These are phyloP conservation scores for Bipolaris cookei DNA, from an alignment of 2,329 filamentous ascomycete genomes.

Conservation along the genomic window DNA sequence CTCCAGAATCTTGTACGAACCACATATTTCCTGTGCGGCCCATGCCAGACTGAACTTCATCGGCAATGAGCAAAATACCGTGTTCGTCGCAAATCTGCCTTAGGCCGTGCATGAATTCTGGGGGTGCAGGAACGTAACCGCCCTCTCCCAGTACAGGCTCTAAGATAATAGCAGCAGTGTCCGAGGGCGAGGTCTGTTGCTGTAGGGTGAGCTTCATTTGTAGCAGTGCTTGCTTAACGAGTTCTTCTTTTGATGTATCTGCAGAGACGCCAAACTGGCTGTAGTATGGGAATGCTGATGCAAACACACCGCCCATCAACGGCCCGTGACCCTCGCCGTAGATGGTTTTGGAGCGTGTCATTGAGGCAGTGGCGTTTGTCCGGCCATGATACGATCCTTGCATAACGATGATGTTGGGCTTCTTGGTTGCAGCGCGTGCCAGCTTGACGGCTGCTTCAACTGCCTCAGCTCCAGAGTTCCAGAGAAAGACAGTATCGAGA, in stretches of 20 bases:
- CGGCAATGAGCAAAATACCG: slow-evolving; percentile 52
- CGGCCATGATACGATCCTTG: slow-evolving; percentile 42
- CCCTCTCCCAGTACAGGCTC: slow-evolving; percentile 40
- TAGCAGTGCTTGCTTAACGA: slow-evolving; percentile 33
- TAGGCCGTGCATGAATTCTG: slow-evolving; percentile 43
- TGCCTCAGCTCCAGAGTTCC: slow-evolving; percentile 41
- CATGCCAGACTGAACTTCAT: slow-evolving; percentile 55
- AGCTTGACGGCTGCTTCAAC: slow-evolving; percentile 41
- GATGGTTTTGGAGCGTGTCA: slow-evolving; percentile 41
- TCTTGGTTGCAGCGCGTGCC: slow-evolving; percentile 38
- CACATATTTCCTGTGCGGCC: slow-evolving; percentile 55
- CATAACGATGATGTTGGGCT: slow-evolving; percentile 43
- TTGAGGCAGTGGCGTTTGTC: slow-evolving; percentile 39
- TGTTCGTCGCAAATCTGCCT: slow-evolving; percentile 54
- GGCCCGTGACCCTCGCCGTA: slow-evolving; percentile 41
- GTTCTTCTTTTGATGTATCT: slow-evolving; percentile 35
- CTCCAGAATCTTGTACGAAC: slow-evolving; percentile 52
- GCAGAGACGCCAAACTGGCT: slow-evolving; percentile 34
- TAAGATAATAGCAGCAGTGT: slow-evolving; percentile 40
- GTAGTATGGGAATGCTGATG: slow-evolving; percentile 41
- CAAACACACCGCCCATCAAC: slow-evolving; percentile 40
- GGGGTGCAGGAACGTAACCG: slow-evolving; percentile 39
- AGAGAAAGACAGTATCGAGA: slow-evolving; percentile 38
- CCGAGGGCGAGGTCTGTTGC: slow-evolving; percentile 36
- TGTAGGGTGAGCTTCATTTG: slow-evolving; percentile 36